phyloP scores from a whole-genome alignment of 2,329 filamentous ascomycete genomes.

The Colletotrichum lini region DNA sequence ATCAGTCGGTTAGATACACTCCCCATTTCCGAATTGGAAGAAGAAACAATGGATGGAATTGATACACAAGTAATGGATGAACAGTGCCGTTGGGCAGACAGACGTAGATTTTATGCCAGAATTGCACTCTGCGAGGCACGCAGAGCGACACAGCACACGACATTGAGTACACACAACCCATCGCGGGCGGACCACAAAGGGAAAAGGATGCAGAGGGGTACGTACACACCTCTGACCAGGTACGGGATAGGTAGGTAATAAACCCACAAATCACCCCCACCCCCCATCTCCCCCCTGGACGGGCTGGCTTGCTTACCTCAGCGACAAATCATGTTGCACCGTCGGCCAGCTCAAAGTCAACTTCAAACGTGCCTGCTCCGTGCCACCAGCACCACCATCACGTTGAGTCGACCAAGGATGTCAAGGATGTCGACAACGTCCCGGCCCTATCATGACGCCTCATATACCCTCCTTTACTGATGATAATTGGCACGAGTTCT shows the following conservation, averaged over 20 bases:
- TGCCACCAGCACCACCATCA: constrained; percentile 46
- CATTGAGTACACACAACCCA: not conserved
- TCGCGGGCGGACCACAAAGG: not conserved
- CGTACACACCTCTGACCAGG: not conserved
- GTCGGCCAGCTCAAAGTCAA: constrained; percentile 54
- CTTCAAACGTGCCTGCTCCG: constrained; percentile 56
- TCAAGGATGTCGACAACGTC: constrained; percentile 19
- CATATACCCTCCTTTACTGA: constrained; percentile 41
- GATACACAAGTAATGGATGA: not conserved
- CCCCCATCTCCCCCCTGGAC: constrained; percentile 41
- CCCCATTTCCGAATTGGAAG: not conserved
- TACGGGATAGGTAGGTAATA: not conserved
- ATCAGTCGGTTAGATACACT: not conserved
- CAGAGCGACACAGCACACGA: not conserved
- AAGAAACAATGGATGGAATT: not conserved
- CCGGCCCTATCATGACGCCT: constrained; percentile 28
- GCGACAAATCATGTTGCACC: constrained; percentile 48
- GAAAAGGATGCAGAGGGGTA: not conserved
- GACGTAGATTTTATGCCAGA: constrained; percentile 6
- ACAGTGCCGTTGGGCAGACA: not conserved
- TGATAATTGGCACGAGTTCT: constrained; percentile 22
- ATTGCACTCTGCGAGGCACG: constrained; percentile 19
- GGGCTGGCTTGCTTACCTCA: constrained; percentile 43
- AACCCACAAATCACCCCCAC: constrained; percentile 39
- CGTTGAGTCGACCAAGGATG: constrained; percentile 39